Conservation (phyloP, 257 asterid species). For the Capsicum baccatum region DNA sequence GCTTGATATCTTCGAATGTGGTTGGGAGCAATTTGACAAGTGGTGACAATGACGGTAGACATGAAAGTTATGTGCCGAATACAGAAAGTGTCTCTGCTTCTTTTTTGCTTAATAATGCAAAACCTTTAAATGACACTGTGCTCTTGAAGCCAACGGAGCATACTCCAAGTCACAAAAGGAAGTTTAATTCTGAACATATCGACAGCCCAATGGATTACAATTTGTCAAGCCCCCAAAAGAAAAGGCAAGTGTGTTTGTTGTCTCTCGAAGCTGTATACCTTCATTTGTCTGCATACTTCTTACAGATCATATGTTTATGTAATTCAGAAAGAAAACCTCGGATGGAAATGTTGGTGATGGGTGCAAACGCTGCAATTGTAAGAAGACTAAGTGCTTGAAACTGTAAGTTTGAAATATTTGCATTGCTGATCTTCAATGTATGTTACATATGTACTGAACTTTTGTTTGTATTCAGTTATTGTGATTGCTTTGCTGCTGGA, state of each 20-base stretch:
- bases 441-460: slow-evolving; percentile 28
- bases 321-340: slow-evolving; percentile 55
- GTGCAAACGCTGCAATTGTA: slow-evolving; percentile 82
- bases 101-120: slow-evolving; percentile 36
- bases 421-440: slow-evolving; percentile 28
- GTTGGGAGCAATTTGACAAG: slow-evolving; percentile 42
- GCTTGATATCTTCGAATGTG: slow-evolving; percentile 40
- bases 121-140: slow-evolving; percentile 43
- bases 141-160: slow-evolving; percentile 44
- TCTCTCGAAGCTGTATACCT: slow-evolving; percentile 12
- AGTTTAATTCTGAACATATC: slow-evolving; percentile 40
- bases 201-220: slow-evolving; percentile 40
- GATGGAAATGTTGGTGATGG: slow-evolving; percentile 52
- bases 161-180: slow-evolving; percentile 45
- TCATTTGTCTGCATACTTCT: slow-evolving; percentile 26
- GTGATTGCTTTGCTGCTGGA: slow-evolving; percentile 88
- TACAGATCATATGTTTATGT: slow-evolving; percentile 24
- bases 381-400: slow-evolving; percentile 77
- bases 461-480: slow-evolving; percentile 59
- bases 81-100: slow-evolving; percentile 38
- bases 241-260: slow-evolving; percentile 56
- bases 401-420: slow-evolving; percentile 56
- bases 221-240: slow-evolving; percentile 57
- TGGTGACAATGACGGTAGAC: slow-evolving; percentile 32
- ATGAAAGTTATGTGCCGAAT: slow-evolving; percentile 37